Conservation (phyloP, 768 basidiomycete genomes). For the Russula ochroleuca region DNA sequence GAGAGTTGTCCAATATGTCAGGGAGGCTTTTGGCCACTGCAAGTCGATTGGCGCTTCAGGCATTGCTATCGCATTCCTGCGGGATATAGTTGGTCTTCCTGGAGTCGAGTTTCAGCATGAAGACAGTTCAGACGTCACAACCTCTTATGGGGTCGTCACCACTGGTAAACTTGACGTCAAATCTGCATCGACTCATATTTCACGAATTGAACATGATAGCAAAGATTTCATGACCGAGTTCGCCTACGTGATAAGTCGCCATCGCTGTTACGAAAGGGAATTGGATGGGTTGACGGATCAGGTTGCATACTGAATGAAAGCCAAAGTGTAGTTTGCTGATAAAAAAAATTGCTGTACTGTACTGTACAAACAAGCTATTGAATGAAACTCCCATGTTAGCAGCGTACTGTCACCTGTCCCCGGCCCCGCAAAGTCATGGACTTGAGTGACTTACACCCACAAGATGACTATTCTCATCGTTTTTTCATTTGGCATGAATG, state of each 20-base stretch:
- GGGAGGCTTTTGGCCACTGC: constrained; percentile 83
- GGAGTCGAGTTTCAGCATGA: constrained; percentile 42
- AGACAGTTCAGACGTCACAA: constrained; percentile 40
- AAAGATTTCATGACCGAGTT: constrained; percentile 57
- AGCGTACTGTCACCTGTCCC: too few species aligned
- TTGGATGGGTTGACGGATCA: constrained; percentile 48
- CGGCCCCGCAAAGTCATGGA: constrained; percentile 38
- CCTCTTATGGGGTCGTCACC: constrained; percentile 62
- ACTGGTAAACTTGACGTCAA: constrained; percentile 46
- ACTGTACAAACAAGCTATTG: constrained; percentile 20
- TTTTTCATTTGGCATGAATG: constrained; percentile 93
- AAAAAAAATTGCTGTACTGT: too few species aligned
- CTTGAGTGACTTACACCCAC: constrained; percentile 63
- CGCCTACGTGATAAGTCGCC: constrained; percentile 59
- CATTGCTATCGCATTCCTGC: constrained; percentile 49
- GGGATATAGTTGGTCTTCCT: constrained; percentile 44
- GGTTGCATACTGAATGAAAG: constrained; percentile 43
- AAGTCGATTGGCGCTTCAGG: constrained; percentile 80
- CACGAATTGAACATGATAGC: constrained; percentile 43
- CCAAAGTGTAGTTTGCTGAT: too few species aligned
- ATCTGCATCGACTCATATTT: constrained; percentile 40
- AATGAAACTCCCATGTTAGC: too few species aligned
- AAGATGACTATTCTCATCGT: constrained; percentile 74
- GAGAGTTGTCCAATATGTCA: constrained; percentile 72
- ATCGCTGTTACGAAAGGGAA: constrained; percentile 62